phyloP scores from a whole-genome alignment of 768 basidiomycete genomes.

The Podaxis mareebaensis region DNA sequence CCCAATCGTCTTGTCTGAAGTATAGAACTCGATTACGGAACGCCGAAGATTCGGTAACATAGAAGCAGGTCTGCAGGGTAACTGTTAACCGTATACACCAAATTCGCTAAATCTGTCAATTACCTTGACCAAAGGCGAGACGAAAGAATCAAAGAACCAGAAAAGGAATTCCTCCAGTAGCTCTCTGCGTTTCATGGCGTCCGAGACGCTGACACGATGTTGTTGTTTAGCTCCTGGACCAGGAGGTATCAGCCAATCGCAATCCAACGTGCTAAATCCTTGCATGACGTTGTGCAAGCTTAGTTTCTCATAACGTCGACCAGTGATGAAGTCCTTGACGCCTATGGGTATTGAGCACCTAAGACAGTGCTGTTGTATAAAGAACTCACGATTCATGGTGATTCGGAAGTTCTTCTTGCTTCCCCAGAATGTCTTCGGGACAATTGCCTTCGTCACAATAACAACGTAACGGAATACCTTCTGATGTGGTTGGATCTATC shows the following conservation, averaged over 20 bases:
- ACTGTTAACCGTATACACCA: neutral
- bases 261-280: constrained; percentile 69
- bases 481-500: neutral
- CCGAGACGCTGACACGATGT: constrained; percentile 57
- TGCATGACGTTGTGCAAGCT: constrained; percentile 79
- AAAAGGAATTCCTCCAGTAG: constrained; percentile 86
- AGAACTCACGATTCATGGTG: constrained; percentile 53
- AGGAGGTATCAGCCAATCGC: constrained; percentile 73
- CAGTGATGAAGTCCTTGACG: constrained; percentile 69
- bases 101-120: constrained; percentile 18
- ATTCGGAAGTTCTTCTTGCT: constrained; percentile 60
- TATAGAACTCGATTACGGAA: constrained; percentile 84
- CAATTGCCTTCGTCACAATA: constrained; percentile 63
- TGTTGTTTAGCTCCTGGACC: constrained; percentile 38
- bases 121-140: constrained; percentile 79
- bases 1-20: constrained; percentile 95
- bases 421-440: constrained; percentile 83
- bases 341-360: constrained; percentile 41
- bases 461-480: constrained; percentile 74
- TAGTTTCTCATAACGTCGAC: constrained; percentile 79
- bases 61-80: constrained; percentile 77
- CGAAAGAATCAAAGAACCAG: constrained; percentile 91
- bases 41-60: constrained; percentile 88
- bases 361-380: neutral
- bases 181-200: constrained; percentile 76